Percentiles rank a stretch among this genome's conserved stretches.
Conservation (phyloP, 2,329 filamentous ascomycete species). For the Aspergillus glaucus region DNA sequence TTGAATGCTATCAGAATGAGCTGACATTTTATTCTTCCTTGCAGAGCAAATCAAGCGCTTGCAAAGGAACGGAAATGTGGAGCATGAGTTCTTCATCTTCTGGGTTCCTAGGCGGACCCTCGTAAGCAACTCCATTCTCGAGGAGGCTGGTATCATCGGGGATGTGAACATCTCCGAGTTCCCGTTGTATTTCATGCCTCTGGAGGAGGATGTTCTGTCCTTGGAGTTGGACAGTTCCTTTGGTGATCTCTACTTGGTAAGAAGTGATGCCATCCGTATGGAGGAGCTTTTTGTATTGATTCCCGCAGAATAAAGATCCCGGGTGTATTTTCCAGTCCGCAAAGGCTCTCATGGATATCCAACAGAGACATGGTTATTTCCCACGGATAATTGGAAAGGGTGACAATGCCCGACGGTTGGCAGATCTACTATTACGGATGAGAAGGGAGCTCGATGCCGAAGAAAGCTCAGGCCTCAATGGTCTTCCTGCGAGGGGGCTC, state of each 20-base stretch:
- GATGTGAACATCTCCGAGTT: conserved; percentile 86
- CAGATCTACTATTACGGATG: conserved; percentile 84
- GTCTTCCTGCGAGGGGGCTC: conserved; percentile 55
- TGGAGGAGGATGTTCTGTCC: conserved; percentile 87
- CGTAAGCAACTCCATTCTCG: conserved; percentile 83
- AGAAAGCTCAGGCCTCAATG: conserved; percentile 55
- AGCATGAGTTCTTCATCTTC: conserved; percentile 94
- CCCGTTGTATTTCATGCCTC: conserved; percentile 79
- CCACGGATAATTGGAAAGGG: conserved; percentile 93
- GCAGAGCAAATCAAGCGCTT: conserved; percentile 86
- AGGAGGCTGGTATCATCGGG: conserved; percentile 86
- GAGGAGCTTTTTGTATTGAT: conserved; percentile 1
- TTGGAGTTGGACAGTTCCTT: conserved; percentile 85
- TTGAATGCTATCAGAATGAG: conserved; percentile 50
- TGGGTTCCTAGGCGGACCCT: conserved; percentile 91
- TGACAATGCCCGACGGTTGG: conserved; percentile 82
- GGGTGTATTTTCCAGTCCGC: conserved; percentile 85
- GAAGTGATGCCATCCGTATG: conserved; percentile 8
- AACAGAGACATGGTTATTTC: conserved; percentile 86
- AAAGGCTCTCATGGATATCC: conserved; percentile 87
- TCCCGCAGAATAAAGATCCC: conserved; percentile 66
- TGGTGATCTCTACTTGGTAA: conserved; percentile 72
- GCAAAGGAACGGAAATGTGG: conserved; percentile 77
- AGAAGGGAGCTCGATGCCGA: conserved; percentile 84
- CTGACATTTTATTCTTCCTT: conserved; percentile 45